Base-by-base conservation (phyloP, 345 rosid species). In the Diplotaxis tenuifolia region DNA sequence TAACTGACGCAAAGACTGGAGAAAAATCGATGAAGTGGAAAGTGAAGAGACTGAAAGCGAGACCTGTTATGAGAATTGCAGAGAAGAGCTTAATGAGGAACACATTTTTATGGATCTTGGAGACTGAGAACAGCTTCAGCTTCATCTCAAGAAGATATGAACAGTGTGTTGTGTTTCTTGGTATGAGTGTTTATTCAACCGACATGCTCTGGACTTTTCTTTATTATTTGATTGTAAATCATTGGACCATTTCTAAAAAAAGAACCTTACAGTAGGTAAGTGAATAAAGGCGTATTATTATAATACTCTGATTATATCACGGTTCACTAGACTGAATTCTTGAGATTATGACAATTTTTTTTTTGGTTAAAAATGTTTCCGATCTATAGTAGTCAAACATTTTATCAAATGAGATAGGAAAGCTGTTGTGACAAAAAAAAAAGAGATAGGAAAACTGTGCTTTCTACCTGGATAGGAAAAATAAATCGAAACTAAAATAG, bases 31-130 rank as follows among this genome's bases (percentile, higher is more conserved):
- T 52, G 60, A 54, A 78, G 59, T 66, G 73, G 70, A 72, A 31
- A 62, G 80, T 77, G 73, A 93, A 75, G 62, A 91, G 80, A 75
- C 84, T 71, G 59, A 87, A 81, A 66, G 86, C 96, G 23, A 89
- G 70, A 83, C 86, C 86, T 38, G 80, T 28, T 27, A 91, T 65
- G 27, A 94, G 79, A 71, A 81, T 14, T 23, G 82, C 71, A 28
- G 85, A 78, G 23, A 78, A 79, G 23, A 93, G 65, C 82, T 84
- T 91, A 38, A 88, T 64, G 29, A 87, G 67, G 73, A 86, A 76
- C 74, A 83, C 78, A 67, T 80, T 79, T 73, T 84, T 82, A 81
- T 71, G 82, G 75, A 67, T 84, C 38, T 71, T 58, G 21, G 83
- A 75, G 70, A 74, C 62, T 64, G 76, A 36, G 18, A 71, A 78